These are phyloP conservation scores for Evansstolkia leycettana DNA, from an alignment of 495 filamentous ascomycete genomes.

Conservation along the genomic window DNA sequence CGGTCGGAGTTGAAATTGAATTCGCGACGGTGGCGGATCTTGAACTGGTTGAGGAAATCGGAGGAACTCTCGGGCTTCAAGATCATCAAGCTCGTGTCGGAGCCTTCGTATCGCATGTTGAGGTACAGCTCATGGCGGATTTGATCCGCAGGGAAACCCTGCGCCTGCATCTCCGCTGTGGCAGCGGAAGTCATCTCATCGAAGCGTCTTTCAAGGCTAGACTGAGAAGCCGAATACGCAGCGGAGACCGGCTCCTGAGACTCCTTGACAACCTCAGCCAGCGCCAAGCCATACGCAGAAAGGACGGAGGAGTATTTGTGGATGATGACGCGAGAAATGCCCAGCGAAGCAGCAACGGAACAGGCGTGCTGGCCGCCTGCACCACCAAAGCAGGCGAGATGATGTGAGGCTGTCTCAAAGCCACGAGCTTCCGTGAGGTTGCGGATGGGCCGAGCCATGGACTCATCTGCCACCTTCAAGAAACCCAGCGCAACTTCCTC, in stretches of 20 bases:
- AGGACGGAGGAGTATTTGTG: conserved; percentile 41
- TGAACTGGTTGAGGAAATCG: conserved; percentile 32
- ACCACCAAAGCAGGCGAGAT: conserved; percentile 42
- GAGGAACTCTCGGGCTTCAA: conserved; percentile 24
- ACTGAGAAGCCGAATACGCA: conserved; percentile 21
- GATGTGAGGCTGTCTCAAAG: conserved; percentile 36
- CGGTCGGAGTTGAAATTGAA: conserved; percentile 41
- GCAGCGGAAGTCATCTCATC: conserved; percentile 18
- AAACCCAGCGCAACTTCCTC: conserved; percentile 76
- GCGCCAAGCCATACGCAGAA: conserved; percentile 40
- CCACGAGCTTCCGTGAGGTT: conserved; percentile 40
- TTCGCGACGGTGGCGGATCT: conserved; percentile 34
- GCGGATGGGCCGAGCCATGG: conserved; percentile 43
- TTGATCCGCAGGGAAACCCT: conserved; percentile 27
- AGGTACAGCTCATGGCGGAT: conserved; percentile 38
- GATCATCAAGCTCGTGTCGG: conserved; percentile 42
- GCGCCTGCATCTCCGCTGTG: conserved; percentile 23
- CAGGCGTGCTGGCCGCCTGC: conserved; percentile 44
- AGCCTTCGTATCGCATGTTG: conserved; percentile 42
- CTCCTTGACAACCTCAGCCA: conserved; percentile 42
- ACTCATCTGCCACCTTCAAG: conserved; percentile 41
- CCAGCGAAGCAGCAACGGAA: conserved; percentile 36
- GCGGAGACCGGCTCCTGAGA: conserved; percentile 35
- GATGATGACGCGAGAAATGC: conserved; percentile 40
- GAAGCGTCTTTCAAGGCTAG: conserved; percentile 21